Conservation (phyloP, 2,329 filamentous ascomycete species). For the Tympanopsis confertula region DNA sequence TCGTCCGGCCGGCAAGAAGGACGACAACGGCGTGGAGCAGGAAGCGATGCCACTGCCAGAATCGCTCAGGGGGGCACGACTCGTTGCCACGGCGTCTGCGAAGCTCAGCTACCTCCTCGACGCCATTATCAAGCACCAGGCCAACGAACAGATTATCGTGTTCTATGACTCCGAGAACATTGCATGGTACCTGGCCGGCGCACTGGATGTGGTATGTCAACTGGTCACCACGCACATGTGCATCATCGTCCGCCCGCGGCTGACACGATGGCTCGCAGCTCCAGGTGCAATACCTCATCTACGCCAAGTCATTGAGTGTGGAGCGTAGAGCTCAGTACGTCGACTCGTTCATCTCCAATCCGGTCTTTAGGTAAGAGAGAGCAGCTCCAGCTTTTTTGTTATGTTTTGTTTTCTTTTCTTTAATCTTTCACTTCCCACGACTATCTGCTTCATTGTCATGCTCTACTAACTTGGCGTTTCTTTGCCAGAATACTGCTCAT, state of each 20-base stretch:
- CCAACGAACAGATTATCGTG: slow-evolving; percentile 73
- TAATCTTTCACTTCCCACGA: too few relatives aligned
- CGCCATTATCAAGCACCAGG: slow-evolving; percentile 54
- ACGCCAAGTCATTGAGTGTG: slow-evolving; percentile 49
- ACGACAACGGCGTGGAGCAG: slow-evolving; percentile 4
- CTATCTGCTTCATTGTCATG: neutral
- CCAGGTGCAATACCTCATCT: slow-evolving; percentile 51
- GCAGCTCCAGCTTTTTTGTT: slow-evolving; percentile 4
- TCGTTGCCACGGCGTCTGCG: slow-evolving; percentile 72
- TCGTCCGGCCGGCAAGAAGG: too few relatives aligned
- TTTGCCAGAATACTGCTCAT: slow-evolving; percentile 62
- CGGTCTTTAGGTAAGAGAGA: slow-evolving; percentile 38
- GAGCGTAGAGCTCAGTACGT: slow-evolving; percentile 64
- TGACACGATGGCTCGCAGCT: slow-evolving; percentile 23
- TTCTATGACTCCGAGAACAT: slow-evolving; percentile 87
- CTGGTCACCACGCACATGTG: neutral
- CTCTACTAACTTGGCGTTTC: slow-evolving; percentile 1
- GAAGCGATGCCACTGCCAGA: slow-evolving; percentile 21
- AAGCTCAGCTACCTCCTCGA: slow-evolving; percentile 82
- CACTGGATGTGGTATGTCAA: slow-evolving; percentile 54
- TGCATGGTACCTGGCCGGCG: slow-evolving; percentile 74
- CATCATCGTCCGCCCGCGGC: slow-evolving; percentile 1
- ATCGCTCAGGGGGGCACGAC: slow-evolving; percentile 43
- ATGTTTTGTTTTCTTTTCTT: neutral
- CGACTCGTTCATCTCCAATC: slow-evolving; percentile 61